Evolutionary conservation across 2,329 filamentous ascomycete genomes (phyloP).

Genomic region (Fusarium coicis): DNA sequence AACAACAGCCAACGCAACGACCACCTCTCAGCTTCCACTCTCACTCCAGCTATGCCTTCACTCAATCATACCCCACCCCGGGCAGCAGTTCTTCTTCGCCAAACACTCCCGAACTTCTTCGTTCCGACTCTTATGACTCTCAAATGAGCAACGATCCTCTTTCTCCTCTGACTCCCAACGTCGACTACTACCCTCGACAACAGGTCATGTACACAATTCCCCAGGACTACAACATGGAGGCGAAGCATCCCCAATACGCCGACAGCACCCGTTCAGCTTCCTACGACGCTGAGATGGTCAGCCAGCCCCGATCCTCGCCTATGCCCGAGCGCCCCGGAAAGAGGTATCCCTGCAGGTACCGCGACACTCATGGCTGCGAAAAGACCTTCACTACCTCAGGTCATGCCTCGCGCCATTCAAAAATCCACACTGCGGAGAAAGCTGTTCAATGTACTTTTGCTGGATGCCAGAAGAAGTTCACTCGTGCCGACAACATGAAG

Average conservation of each 20-base stretch:
- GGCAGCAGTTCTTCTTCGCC: slow-evolving; percentile 59
- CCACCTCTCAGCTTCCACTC: slow-evolving; percentile 49
- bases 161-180: slow-evolving; percentile 66
- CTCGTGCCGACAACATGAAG: slow-evolving; percentile 88
- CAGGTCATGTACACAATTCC: slow-evolving; percentile 54
- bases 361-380: slow-evolving; percentile 76
- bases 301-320: slow-evolving; percentile 54
- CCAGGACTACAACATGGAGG: slow-evolving; percentile 49
- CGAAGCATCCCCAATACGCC: slow-evolving; percentile 57
- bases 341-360: slow-evolving; percentile 79
- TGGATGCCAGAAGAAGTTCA: slow-evolving; percentile 83
- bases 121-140: slow-evolving; percentile 71
- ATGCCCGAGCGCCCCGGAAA: slow-evolving; percentile 64
- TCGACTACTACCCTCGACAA: slow-evolving; percentile 54
- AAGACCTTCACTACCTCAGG: slow-evolving; percentile 88
- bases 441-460: slow-evolving; percentile 74
- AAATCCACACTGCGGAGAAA: slow-evolving; percentile 86
- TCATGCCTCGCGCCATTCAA: slow-evolving; percentile 85
- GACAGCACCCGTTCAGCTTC: slow-evolving; percentile 59
- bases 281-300: slow-evolving; percentile 60
- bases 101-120: slow-evolving; percentile 66
- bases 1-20: slow-evolving; percentile 18
- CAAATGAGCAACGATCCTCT: slow-evolving; percentile 64
- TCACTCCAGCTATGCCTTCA: slow-evolving; percentile 48
- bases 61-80: slow-evolving; percentile 50